Evolutionary conservation across 2,329 filamentous ascomycete species (phyloP).

Genomic region (Cryphonectria carpinicola): DNA sequence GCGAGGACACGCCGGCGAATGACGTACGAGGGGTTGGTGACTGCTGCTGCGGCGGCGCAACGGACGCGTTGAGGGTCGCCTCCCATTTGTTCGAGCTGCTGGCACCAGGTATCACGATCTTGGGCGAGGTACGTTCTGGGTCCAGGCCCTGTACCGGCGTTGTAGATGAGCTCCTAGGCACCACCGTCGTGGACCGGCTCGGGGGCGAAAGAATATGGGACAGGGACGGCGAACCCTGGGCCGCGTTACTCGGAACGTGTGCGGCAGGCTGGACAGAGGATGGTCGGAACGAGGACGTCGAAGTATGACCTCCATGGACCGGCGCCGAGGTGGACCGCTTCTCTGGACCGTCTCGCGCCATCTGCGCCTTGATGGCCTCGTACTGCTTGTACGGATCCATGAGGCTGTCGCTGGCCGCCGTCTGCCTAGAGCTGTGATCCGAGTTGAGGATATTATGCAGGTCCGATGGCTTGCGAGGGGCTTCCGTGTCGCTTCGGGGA

Average conservation of each 20-base stretch:
- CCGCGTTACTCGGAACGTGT: not conserved
- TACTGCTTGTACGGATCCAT: conserved; percentile 23
- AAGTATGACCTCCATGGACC: conserved; percentile 2
- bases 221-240: conserved; percentile 9
- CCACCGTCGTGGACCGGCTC: conserved; percentile 20
- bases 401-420: conserved; percentile 1
- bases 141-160: conserved; percentile 19
- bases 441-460: conserved; percentile 19
- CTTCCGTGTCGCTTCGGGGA: not conserved
- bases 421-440: not conserved
- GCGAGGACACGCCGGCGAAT: not conserved
- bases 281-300: conserved; percentile 9
- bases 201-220: conserved; percentile 20
- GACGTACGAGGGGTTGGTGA: not conserved
- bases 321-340: conserved; percentile 21
- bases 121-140: conserved; percentile 20
- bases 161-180: conserved; percentile 24
- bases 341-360: conserved; percentile 8
- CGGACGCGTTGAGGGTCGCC: conserved; percentile 8
- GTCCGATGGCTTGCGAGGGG: conserved; percentile 12
- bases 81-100: conserved; percentile 16
- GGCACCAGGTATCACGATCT: conserved; percentile 10
- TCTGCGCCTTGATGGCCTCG: conserved; percentile 26
- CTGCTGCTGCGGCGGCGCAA: not conserved
- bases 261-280: not conserved